Conservation (phyloP, 164 flowering plant genomes). For the Magnolia sinica region DNA sequence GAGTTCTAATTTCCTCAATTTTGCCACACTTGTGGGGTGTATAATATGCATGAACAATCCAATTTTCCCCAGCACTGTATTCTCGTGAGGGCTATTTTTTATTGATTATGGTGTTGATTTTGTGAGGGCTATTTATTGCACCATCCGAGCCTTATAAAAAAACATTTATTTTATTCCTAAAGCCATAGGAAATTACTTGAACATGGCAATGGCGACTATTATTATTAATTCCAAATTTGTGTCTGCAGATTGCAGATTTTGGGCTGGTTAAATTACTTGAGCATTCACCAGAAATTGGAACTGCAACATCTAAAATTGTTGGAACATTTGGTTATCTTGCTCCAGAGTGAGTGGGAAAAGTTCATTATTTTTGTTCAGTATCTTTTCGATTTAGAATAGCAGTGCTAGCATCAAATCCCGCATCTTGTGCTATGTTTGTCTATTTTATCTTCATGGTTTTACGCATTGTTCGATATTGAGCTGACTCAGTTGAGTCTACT, state of each 20-base stretch:
- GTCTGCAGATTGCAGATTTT: constrained; percentile 38
- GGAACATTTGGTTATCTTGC: constrained; percentile 45
- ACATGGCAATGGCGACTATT: background rate
- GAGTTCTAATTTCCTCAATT: no score
- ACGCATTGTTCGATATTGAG: no score
- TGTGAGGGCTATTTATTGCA: no score
- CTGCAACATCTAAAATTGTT: constrained; percentile 26
- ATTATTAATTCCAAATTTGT: background rate
- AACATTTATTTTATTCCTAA: no score
- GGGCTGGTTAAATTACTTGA: constrained; percentile 32
- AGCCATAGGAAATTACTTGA: no score
- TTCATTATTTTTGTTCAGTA: background rate
- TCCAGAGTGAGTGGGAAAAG: constrained; percentile 30
- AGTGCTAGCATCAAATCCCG: background rate
- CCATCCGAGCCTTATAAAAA: no score
- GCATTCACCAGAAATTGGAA: constrained; percentile 23
- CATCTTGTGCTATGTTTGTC: background rate
- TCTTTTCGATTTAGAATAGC: background rate
- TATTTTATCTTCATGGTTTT: background rate
- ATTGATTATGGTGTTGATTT: no score
- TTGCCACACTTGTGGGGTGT: no score
- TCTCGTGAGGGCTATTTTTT: no score
- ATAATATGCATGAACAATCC: no score
- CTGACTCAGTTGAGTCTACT: no score
- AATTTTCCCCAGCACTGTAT: no score